Evolutionary conservation across 2,329 filamentous ascomycete species (phyloP).

Genomic region (Lojkania enalia): DNA sequence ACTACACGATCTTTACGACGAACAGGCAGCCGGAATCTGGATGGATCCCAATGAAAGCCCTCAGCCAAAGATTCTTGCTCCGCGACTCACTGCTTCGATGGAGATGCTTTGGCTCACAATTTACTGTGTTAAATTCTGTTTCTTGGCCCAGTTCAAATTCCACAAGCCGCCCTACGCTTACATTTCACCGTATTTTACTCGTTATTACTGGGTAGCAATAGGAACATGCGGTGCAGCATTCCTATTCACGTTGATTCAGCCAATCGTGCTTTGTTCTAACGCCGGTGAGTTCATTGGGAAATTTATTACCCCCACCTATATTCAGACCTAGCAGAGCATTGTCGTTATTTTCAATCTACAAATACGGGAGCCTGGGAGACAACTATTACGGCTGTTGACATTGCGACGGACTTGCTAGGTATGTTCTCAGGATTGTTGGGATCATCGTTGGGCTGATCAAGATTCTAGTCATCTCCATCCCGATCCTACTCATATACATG

Average conservation of each 20-base stretch:
- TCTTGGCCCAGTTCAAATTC: slow-evolving; percentile 22
- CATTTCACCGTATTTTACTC: slow-evolving; percentile 15
- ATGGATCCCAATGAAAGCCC: background rate
- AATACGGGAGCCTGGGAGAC: slow-evolving; percentile 13
- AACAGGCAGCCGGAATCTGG: background rate
- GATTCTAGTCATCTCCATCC: slow-evolving; percentile 15
- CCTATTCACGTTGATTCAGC: slow-evolving; percentile 18
- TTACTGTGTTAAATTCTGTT: slow-evolving; percentile 23
- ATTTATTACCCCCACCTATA: slow-evolving; percentile 4
- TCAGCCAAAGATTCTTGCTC: background rate
- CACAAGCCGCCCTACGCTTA: slow-evolving; percentile 22
- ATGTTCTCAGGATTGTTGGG: background rate
- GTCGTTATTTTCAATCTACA: slow-evolving; percentile 10
- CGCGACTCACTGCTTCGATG: slow-evolving; percentile 17
- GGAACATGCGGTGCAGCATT: slow-evolving; percentile 10
- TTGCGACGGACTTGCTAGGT: slow-evolving; percentile 20
- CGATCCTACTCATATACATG: slow-evolving; percentile 19
- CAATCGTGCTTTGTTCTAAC: slow-evolving; percentile 15
- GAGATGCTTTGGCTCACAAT: slow-evolving; percentile 20
- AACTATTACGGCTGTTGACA: slow-evolving; percentile 16
- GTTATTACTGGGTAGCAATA: slow-evolving; percentile 18
- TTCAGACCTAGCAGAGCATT: slow-evolving; percentile 8
- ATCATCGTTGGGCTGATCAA: slow-evolving; percentile 5
- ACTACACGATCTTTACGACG: slow-evolving; percentile 13
- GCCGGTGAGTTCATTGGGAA: slow-evolving; percentile 9